Percentiles rank a stretch among this genome's conserved stretches.
Evolutionary conservation across 345 rosid species (phyloP).

Genomic region (Erucastrum elatum): DNA sequence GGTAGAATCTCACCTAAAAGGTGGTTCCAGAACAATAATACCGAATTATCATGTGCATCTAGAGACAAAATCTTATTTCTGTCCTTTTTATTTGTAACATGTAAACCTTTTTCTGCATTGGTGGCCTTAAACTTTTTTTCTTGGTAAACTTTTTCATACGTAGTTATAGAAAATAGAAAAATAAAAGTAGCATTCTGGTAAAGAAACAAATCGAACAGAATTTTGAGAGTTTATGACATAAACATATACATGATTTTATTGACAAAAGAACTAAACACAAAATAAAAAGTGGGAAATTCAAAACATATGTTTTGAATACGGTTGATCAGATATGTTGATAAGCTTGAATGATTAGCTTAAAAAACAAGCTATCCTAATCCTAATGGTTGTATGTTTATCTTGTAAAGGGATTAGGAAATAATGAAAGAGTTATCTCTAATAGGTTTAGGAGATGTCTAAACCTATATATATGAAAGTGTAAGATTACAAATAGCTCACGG

Average conservation of each 20-base stretch:
- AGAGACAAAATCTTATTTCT: conserved; percentile 16
- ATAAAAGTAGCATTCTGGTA: neutral
- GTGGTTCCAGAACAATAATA: conserved; percentile 20
- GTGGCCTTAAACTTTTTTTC: neutral
- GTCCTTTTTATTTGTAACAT: neutral
- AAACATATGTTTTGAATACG: neutral
- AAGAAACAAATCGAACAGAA: neutral
- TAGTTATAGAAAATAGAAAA: neutral
- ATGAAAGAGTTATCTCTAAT: too few relatives aligned
- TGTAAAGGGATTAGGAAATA: too few relatives aligned
- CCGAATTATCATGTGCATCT: conserved; percentile 33
- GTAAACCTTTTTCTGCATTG: neutral
- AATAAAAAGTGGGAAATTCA: neutral
- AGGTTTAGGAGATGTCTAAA: too few relatives aligned
- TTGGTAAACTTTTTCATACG: neutral
- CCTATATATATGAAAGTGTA: too few relatives aligned
- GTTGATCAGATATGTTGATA: neutral
- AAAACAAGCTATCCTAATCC: too few relatives aligned
- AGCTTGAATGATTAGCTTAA: too few relatives aligned
- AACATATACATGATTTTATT: neutral
- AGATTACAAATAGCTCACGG: too few relatives aligned
- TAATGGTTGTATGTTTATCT: too few relatives aligned
- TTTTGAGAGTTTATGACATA: neutral
- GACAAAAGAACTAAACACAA: neutral
- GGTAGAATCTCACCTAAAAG: conserved; percentile 43